These are phyloP conservation scores for Carpinus viminea DNA, from an alignment of 306 rosid species.

Conservation along the genomic window DNA sequence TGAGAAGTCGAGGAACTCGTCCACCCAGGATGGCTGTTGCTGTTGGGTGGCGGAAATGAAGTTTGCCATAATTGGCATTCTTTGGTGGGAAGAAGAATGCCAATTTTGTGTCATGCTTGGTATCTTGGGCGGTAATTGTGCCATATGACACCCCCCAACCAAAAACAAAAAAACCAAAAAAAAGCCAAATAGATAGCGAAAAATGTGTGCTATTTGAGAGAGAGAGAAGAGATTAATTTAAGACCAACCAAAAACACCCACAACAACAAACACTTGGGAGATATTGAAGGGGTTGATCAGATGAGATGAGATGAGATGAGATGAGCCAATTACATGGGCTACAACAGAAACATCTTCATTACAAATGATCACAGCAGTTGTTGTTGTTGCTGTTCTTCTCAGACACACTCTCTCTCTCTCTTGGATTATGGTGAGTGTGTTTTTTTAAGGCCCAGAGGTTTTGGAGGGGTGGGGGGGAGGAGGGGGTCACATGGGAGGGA, in stretches of 20 bases:
- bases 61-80: conserved; percentile 40
- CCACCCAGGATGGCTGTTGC: conserved; percentile 53
- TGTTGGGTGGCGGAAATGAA: conserved; percentile 27
- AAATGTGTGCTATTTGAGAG: conserved; percentile 14
- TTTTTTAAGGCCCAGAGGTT: conserved; percentile 44
- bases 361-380: neutral
- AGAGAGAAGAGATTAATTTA: conserved; percentile 13
- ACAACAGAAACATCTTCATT: neutral
- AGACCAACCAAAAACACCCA: neutral
- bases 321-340: neutral
- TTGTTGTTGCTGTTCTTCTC: conserved; percentile 12
- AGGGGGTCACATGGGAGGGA: conserved; percentile 79
- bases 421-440: conserved; percentile 22
- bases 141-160: conserved; percentile 43
- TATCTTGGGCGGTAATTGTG: conserved; percentile 94
- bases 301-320: no score
- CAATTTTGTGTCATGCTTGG: conserved; percentile 82
- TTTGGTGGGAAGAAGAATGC: conserved; percentile 58
- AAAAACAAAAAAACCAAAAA: conserved; percentile 9
- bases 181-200: conserved; percentile 11
- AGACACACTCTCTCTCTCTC: neutral
- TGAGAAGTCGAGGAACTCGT: conserved; percentile 89
- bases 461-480: conserved; percentile 37
- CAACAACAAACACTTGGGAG: conserved; percentile 15
- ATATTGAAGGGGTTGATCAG: neutral